Percentiles rank a stretch among this genome's conserved stretches.
Evolutionary conservation across 345 rosid genomes (phyloP).

Genomic region (Salix arbutifolia): DNA sequence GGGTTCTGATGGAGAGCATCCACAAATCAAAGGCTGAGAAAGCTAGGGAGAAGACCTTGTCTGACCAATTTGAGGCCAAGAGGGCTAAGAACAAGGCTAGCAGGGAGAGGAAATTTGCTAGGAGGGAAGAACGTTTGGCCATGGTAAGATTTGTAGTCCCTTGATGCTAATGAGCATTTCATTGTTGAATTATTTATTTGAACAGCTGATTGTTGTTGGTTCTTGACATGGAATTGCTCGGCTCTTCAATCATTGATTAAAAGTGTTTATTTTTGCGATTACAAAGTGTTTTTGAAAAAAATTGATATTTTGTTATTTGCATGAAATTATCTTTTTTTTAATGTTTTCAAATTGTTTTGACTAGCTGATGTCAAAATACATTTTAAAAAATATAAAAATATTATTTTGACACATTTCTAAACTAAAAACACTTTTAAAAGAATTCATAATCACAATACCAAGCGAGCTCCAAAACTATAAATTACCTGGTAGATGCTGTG

Average conservation of each 20-base stretch:
- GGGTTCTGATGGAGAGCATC: conserved; percentile 94
- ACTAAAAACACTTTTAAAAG: too few relatives aligned
- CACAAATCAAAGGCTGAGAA: conserved; percentile 98
- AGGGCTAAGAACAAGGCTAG: conserved; percentile 94
- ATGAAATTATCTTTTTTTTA: too few relatives aligned
- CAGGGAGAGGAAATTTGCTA: conserved; percentile 80
- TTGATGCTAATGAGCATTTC: not conserved
- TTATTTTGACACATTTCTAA: too few relatives aligned
- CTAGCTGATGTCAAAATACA: too few relatives aligned
- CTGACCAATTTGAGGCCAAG: conserved; percentile 95
- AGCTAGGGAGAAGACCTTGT: conserved; percentile 87
- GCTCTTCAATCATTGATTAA: not conserved
- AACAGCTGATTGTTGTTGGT: not conserved
- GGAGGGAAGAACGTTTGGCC: conserved; percentile 90
- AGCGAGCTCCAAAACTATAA: not conserved
- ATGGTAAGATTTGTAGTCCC: conserved; percentile 36
- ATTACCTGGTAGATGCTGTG: not conserved
- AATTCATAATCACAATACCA: too few relatives aligned
- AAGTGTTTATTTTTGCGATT: too few relatives aligned
- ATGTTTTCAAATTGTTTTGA: too few relatives aligned
- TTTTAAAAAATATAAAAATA: too few relatives aligned
- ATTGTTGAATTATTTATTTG: not conserved
- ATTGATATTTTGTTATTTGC: too few relatives aligned
- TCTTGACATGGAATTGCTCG: not conserved
- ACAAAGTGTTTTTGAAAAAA: too few relatives aligned